Conservation (phyloP, 2,329 filamentous ascomycete genomes). For the Ophiostoma australiae region DNA sequence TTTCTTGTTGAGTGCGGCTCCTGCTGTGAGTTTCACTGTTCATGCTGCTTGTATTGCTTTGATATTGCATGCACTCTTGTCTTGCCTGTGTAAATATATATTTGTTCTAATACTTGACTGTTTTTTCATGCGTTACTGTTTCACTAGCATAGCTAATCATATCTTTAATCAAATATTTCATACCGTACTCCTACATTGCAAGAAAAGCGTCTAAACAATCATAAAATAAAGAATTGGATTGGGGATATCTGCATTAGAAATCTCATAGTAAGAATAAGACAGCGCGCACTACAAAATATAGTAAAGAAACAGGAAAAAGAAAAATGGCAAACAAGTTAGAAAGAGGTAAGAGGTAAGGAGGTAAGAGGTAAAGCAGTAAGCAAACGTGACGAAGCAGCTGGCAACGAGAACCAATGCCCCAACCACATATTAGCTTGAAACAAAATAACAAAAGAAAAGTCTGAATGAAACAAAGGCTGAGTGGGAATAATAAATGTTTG, state of each 20-base stretch:
- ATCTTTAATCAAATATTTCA: background rate
- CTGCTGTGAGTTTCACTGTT: background rate
- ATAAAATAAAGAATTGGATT: constrained; percentile 25
- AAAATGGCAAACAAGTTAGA: constrained; percentile 17
- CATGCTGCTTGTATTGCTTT: background rate
- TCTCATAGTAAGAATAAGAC: constrained; percentile 44
- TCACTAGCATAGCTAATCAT: background rate
- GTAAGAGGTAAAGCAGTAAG: constrained; percentile 6
- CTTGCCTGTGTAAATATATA: background rate
- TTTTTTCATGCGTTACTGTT: background rate
- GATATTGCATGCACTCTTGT: background rate
- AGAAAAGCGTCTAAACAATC: background rate
- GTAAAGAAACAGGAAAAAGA: constrained; percentile 20
- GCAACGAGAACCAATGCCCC: constrained; percentile 10
- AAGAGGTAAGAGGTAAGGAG: constrained; percentile 3
- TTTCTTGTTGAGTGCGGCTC: background rate
- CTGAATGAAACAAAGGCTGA: constrained; percentile 15
- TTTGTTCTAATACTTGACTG: background rate
- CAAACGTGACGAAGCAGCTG: background rate
- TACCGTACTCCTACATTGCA: background rate
- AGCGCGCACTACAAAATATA: constrained; percentile 21
- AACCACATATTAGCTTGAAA: constrained; percentile 18
- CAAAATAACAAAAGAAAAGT: constrained; percentile 17
- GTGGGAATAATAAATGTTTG: constrained; percentile 15
- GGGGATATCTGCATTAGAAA: constrained; percentile 59